Conservation (phyloP, 192 early-diverging fungal species). For the Ambispora gerdemannii region DNA sequence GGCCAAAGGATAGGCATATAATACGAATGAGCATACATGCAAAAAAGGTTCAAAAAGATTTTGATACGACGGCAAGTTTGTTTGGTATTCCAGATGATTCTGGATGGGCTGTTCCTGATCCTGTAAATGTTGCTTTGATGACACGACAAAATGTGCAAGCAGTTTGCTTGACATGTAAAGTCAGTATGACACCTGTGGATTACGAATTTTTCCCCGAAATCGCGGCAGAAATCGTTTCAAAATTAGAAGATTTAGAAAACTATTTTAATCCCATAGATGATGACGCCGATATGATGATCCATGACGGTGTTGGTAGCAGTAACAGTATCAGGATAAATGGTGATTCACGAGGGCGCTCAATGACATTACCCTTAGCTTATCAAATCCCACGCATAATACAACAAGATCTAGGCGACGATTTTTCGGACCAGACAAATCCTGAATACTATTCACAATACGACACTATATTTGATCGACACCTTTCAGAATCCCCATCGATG, state of each 20-base stretch:
- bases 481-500: neutral
- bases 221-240: neutral
- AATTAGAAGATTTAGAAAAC: constrained; percentile 25
- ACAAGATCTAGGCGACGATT: constrained; percentile 12
- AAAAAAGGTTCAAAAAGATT: constrained; percentile 20
- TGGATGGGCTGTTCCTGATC: constrained; percentile 38
- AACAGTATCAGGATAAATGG: too few relatives aligned
- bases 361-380: constrained; percentile 4
- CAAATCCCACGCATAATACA: constrained; percentile 18
- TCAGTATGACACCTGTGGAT: neutral
- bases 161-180: constrained; percentile 31
- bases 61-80: neutral
- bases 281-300: neutral
- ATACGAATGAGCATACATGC: constrained; percentile 22
- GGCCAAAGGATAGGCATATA: constrained; percentile 27
- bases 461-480: neutral
- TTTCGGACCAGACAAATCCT: neutral
- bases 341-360: neutral
- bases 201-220: constrained; percentile 13
- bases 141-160: constrained; percentile 48
- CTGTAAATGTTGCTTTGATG: constrained; percentile 20
- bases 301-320: neutral
- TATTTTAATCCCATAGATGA: constrained; percentile 20
- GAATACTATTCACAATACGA: neutral
- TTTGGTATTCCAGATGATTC: constrained; percentile 29